Evolutionary conservation across 1,284 basidiomycete species (phyloP), one percentile per base, ranked within the genome.

Genomic region (Sporisorium iseilematis-ciliati): DNA sequence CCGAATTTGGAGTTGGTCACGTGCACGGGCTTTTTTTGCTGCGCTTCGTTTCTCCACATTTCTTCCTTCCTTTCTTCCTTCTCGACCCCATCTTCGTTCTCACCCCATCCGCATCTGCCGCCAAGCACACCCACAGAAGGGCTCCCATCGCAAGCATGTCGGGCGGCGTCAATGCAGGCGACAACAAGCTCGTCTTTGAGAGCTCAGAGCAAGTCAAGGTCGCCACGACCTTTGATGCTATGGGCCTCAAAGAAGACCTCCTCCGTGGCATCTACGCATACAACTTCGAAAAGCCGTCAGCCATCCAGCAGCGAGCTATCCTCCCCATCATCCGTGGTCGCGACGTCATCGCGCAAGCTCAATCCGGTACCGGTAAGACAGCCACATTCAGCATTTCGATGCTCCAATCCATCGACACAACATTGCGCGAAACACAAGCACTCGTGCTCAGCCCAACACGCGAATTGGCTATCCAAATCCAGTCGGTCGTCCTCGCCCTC

Each of bases 321-420:
- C 65, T 79, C 2, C 77, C 82, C 51, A 75, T 86, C 64, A 82
- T 79, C 45, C 92, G 94, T 87, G 86, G 86, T 41, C 85, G 94
- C 76, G 95, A 98, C 88, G 95, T 97, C 71, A 97, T 97, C 86
- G 95, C 94, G 14, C 96, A 99, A 88, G 97, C 97, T 20, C 97
- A 99, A 87, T 98, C 96, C 26, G 97, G 97, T 84, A 99, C 97
- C 26, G 97, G 97, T 89, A 99, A 99, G 92, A 99, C 97, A 4
- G 97, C 97, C 7, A 99, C 97, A 4, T 99, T 82, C 65, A 71
- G 78, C 57, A 87, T 87, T 67, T 85, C 86, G 35, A 86, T 87
- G 95, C 83, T 87, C 29, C 87, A 87, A 64, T 93, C 94, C 67
- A 97, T 99, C 89, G 97, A 99, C 86, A 91, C 95, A 42, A 92